Percentiles rank a stretch among this genome's conserved stretches.
phyloP scores from a whole-genome alignment of 345 rosid genomes.

The Streptanthus diversifolius region DNA sequence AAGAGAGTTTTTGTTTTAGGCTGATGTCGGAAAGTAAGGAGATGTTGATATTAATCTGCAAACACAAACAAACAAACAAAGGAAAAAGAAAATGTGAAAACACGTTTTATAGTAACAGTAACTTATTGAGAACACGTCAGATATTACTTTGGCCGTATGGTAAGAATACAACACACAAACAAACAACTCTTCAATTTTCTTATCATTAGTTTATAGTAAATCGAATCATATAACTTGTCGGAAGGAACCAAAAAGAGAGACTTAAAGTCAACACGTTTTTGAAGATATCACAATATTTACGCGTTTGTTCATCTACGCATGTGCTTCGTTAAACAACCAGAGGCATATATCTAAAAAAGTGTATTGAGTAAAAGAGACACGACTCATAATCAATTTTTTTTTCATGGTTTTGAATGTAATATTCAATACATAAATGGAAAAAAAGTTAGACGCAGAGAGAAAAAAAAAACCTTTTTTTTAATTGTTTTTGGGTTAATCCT shows the following conservation, averaged over 20 bases:
- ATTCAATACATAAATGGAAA: background rate
- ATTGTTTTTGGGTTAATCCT: background rate
- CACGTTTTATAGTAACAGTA: slow-evolving; percentile 7
- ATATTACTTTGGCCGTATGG: background rate
- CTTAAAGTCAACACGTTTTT: slow-evolving; percentile 26
- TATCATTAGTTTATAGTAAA: background rate
- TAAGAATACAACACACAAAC: background rate
- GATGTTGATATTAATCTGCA: slow-evolving; percentile 34
- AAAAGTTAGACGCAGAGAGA: background rate
- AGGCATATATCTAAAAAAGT: background rate
- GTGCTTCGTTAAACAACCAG: slow-evolving; percentile 12
- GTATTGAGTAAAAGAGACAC: background rate
- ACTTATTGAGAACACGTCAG: background rate
- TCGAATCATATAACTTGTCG: background rate
- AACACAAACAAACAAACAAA: background rate
- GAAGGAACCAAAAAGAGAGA: background rate
- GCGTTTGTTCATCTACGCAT: background rate
- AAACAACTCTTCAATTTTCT: background rate
- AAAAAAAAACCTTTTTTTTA: background rate
- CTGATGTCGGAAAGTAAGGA: slow-evolving; percentile 25
- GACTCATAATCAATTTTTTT: background rate
- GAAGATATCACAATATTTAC: background rate
- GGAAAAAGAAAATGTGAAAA: background rate
- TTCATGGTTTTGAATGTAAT: background rate
- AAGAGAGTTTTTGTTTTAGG: background rate